Evolutionary conservation across 352 stramenopile species (phyloP), one percentile per base, ranked within the genome.

Genomic region (Globisporangium abappressorium): DNA sequence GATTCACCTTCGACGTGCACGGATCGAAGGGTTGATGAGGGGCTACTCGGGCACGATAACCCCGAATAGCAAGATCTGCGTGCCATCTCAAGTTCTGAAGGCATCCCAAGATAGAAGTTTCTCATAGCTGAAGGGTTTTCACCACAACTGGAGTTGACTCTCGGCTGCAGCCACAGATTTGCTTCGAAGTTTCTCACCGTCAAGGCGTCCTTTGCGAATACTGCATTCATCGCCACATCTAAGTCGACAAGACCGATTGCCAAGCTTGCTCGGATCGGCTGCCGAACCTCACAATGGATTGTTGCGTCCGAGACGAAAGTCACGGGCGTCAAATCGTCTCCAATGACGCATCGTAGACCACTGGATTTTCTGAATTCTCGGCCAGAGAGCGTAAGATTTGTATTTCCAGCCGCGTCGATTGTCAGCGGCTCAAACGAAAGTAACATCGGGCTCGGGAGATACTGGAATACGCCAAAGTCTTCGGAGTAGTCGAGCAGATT

Each of bases 401-500:
- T 22, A 2, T 53, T 54, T 2, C 71, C 57, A 20, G 38, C 56
- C 26, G 26, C 43, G 12, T 72, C 66, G 0, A 79, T 33, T 12
- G 12, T 58, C 33, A 55, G 30, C 1, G 76, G 76, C 8, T 76
- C 43, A 47, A 90, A 81, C 1, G 46, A 67, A 22, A 84, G 66
- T 14, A 90, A 11, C 1, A 69, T 56, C 2, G 79, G 81, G 5
- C 55, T 71, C 5, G 66, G 59, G 15, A 86, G 61, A 47, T 82
- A 85, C 51, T 88, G 68, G 54, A 87, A 80, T 15, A 64, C 22
- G 12, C 72, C 22, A 20, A 60, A 30, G 22, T 80, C 65, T 20
- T 62, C 22, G 0, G 79, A 85, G 64, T 82, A 90, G 46, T 88
- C 78, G 56, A 85, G 74, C 5, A 86, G 11, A 18, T 90, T 90